Evolutionary conservation across 1,284 basidiomycete genomes (phyloP).

Genomic region (Rhodotorula sp.): DNA sequence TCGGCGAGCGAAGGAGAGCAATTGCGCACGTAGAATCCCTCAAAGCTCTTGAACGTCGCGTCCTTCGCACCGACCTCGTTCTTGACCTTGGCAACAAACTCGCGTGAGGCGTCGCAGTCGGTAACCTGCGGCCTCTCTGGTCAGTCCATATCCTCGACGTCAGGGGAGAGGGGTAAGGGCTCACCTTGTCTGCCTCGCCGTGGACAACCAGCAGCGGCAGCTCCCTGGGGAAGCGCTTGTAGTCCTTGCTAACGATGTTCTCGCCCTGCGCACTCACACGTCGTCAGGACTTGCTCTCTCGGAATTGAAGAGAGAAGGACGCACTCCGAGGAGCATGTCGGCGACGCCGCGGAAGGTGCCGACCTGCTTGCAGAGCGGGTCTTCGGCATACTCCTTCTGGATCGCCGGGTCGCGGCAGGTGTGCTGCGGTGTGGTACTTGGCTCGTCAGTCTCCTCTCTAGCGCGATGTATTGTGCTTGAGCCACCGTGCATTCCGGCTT

Average conservation of each 20-base stretch:
- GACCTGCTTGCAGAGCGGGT: conserved; percentile 46
- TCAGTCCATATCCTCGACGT: neutral
- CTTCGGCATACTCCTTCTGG: conserved; percentile 41
- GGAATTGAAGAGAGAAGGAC: neutral
- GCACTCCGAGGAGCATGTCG: conserved; percentile 49
- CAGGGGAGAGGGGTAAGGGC: neutral
- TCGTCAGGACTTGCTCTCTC: neutral
- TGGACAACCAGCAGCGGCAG: conserved; percentile 52
- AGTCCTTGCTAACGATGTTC: conserved; percentile 45
- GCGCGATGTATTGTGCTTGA: neutral
- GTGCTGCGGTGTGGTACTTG: conserved; percentile 20
- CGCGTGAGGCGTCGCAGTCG: conserved; percentile 15
- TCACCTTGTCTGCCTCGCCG: conserved; percentile 48
- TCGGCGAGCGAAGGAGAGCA: neutral
- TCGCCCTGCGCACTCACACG: conserved; percentile 34
- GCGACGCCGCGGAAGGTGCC: conserved; percentile 47
- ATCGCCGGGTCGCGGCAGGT: conserved; percentile 42
- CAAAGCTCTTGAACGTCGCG: conserved; percentile 25
- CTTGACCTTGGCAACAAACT: conserved; percentile 32
- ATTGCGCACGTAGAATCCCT: conserved; percentile 29
- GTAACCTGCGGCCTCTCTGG: conserved; percentile 9
- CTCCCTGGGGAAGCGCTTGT: conserved; percentile 48
- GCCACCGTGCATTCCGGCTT: neutral
- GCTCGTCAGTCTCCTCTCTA: neutral
- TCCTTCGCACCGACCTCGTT: conserved; percentile 14